phyloP scores from a whole-genome alignment of 2,329 filamentous ascomycete genomes.

The Trichoderma koningiopsis region DNA sequence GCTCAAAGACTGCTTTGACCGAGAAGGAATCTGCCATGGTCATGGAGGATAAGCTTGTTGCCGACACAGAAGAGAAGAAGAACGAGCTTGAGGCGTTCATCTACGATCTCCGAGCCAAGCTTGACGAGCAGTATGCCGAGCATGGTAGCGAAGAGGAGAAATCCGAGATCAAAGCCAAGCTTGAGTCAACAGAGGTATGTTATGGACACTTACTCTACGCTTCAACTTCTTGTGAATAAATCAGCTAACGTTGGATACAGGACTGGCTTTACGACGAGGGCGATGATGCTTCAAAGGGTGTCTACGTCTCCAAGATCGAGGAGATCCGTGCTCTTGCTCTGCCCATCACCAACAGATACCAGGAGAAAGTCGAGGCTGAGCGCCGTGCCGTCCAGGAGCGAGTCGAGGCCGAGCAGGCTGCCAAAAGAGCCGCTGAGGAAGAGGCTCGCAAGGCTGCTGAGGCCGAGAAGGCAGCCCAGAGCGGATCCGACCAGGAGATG shows the following conservation, averaged over 20 bases:
- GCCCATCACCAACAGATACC: slow-evolving; percentile 90
- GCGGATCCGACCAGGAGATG: slow-evolving; percentile 63
- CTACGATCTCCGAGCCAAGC: slow-evolving; percentile 94
- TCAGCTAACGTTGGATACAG: slow-evolving; percentile 50
- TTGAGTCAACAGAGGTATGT: slow-evolving; percentile 82
- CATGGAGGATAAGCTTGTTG: slow-evolving; percentile 97
- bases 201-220: neutral
- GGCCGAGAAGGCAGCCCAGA: slow-evolving; percentile 51
- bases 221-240: neutral
- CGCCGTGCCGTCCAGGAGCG: slow-evolving; percentile 76
- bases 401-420: slow-evolving; percentile 75
- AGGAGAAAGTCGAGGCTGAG: slow-evolving; percentile 90
- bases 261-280: slow-evolving; percentile 99
- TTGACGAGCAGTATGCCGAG: slow-evolving; percentile 87
- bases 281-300: slow-evolving; percentile 88
- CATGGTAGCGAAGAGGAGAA: slow-evolving; percentile 93
- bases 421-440: slow-evolving; percentile 67
- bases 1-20: slow-evolving; percentile 64
- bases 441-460: slow-evolving; percentile 58
- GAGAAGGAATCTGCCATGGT: slow-evolving; percentile 92
- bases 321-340: slow-evolving; percentile 90
- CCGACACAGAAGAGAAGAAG: slow-evolving; percentile 99
- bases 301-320: slow-evolving; percentile 93
- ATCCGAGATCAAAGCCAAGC: slow-evolving; percentile 78
- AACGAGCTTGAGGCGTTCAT: slow-evolving; percentile 98